phyloP scores from a whole-genome alignment of 2,329 filamentous ascomycete genomes.

The Paraphoma sp. region DNA sequence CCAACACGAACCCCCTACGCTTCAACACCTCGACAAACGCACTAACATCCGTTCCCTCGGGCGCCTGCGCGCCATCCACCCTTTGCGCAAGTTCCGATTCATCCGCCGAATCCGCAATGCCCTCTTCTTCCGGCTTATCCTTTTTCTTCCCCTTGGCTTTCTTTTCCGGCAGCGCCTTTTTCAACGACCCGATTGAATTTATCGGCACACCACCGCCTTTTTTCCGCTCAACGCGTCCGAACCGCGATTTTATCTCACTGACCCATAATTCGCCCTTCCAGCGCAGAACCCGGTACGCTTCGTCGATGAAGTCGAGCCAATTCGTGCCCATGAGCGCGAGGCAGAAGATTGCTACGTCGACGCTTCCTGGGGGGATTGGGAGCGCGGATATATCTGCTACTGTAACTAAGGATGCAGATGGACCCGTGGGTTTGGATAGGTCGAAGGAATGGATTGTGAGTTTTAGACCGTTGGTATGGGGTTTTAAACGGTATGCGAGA shows the following conservation, averaged over 20 bases:
- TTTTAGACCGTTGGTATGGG: slow-evolving; percentile 69
- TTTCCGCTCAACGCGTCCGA: slow-evolving; percentile 66
- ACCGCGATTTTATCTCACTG: slow-evolving; percentile 94
- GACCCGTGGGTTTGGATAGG: slow-evolving; percentile 75
- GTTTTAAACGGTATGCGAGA: slow-evolving; percentile 72
- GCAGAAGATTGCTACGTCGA: slow-evolving; percentile 93
- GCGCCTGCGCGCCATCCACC: slow-evolving; percentile 71
- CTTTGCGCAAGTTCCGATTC: slow-evolving; percentile 67
- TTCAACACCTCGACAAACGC: slow-evolving; percentile 85
- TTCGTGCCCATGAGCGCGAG: slow-evolving; percentile 98
- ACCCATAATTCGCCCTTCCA: slow-evolving; percentile 98
- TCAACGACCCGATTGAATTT: slow-evolving; percentile 67
- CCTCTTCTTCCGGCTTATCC: slow-evolving; percentile 57
- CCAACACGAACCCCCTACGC: slow-evolving; percentile 84
- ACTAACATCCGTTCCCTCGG: slow-evolving; percentile 80
- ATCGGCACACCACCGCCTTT: slow-evolving; percentile 57
- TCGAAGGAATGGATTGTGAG: slow-evolving; percentile 86
- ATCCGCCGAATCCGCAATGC: slow-evolving; percentile 57
- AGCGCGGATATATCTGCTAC: slow-evolving; percentile 87
- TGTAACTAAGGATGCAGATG: slow-evolving; percentile 78
- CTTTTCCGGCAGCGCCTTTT: slow-evolving; percentile 23
- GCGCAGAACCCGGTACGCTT: slow-evolving; percentile 88
- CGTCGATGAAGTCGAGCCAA: slow-evolving; percentile 95
- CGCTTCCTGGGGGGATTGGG: slow-evolving; percentile 74
- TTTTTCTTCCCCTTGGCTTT: slow-evolving; percentile 45